Evolutionary conservation across 1,139 yeast species (phyloP).

Genomic region (Lodderomyces pseudojiufengensis): DNA sequence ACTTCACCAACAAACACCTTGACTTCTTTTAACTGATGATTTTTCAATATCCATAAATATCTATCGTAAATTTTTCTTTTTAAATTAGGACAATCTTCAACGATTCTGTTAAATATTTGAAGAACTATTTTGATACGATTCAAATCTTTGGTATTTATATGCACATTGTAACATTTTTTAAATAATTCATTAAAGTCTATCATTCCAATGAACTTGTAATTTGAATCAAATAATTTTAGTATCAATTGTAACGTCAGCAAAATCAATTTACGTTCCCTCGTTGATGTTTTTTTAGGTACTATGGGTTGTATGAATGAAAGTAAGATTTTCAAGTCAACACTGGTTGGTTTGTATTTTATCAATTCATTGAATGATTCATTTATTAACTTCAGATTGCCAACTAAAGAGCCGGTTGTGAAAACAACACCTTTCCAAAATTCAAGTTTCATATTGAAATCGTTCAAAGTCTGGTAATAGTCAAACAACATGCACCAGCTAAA

Average conservation of each 20-base stretch:
- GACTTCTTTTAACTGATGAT: slow-evolving; percentile 28
- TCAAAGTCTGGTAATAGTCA: slow-evolving; percentile 12
- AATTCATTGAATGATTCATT: slow-evolving; percentile 44
- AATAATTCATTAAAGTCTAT: slow-evolving; percentile 24
- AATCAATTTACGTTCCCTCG: slow-evolving; percentile 20
- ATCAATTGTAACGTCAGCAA: slow-evolving; percentile 28
- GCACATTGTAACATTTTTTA: slow-evolving; percentile 55
- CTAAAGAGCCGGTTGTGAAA: slow-evolving; percentile 58
- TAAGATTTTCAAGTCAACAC: slow-evolving; percentile 13
- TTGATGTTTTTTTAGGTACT: neutral
- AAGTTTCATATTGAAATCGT: slow-evolving; percentile 3
- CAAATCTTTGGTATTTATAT: slow-evolving; percentile 41
- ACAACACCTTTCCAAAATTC: slow-evolving; percentile 57
- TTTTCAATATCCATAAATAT: slow-evolving; percentile 26
- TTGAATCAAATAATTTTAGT: slow-evolving; percentile 36
- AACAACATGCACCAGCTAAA: slow-evolving; percentile 29
- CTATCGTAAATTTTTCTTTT: slow-evolving; percentile 21
- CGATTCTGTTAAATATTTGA: slow-evolving; percentile 34
- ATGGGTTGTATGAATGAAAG: slow-evolving; percentile 7
- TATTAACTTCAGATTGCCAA: slow-evolving; percentile 49
- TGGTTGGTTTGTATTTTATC: slow-evolving; percentile 26
- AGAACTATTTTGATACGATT: slow-evolving; percentile 31
- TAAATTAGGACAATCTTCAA: slow-evolving; percentile 10
- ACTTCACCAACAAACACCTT: slow-evolving; percentile 29
- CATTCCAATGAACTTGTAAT: slow-evolving; percentile 10